A percentile compares a stretch with the other conserved stretches of the same genome.
phyloP scores from a whole-genome alignment of 2,329 filamentous ascomycete genomes.

The Apiospora koreana region DNA sequence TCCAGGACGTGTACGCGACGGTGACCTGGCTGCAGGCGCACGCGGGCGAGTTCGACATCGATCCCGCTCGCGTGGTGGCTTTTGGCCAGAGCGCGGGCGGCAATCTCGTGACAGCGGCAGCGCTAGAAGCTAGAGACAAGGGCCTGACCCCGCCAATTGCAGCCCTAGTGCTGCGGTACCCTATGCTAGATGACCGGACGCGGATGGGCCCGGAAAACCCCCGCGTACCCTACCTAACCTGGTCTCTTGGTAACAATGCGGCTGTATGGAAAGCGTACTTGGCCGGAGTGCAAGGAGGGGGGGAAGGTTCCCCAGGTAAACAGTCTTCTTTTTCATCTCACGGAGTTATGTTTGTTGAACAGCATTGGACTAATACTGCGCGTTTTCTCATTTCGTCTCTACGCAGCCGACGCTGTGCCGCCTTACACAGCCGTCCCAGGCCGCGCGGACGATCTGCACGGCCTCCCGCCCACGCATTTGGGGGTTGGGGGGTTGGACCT shows the following conservation, averaged over 20 bases:
- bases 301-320: background rate
- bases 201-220: background rate
- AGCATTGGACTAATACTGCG: no score
- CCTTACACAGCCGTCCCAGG: slow-evolving; percentile 17
- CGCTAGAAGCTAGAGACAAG: slow-evolving; percentile 42
- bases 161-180: slow-evolving; percentile 20
- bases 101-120: slow-evolving; percentile 19
- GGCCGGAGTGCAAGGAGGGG: background rate
- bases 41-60: slow-evolving; percentile 22
- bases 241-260: background rate
- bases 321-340: no score
- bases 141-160: slow-evolving; percentile 26
- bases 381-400: no score
- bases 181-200: background rate
- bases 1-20: slow-evolving; percentile 39
- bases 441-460: slow-evolving; percentile 15
- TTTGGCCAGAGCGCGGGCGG: slow-evolving; percentile 26
- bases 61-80: slow-evolving; percentile 24
- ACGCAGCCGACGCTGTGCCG: no score
- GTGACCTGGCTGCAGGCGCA: slow-evolving; percentile 36
- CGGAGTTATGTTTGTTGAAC: no score
- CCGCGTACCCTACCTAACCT: background rate
- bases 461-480: slow-evolving; percentile 18
- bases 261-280: background rate
- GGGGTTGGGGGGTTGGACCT: slow-evolving; percentile 19